Base-by-base conservation (phyloP, 352 stramenopile genomes). In the Pythium sp. region DNA sequence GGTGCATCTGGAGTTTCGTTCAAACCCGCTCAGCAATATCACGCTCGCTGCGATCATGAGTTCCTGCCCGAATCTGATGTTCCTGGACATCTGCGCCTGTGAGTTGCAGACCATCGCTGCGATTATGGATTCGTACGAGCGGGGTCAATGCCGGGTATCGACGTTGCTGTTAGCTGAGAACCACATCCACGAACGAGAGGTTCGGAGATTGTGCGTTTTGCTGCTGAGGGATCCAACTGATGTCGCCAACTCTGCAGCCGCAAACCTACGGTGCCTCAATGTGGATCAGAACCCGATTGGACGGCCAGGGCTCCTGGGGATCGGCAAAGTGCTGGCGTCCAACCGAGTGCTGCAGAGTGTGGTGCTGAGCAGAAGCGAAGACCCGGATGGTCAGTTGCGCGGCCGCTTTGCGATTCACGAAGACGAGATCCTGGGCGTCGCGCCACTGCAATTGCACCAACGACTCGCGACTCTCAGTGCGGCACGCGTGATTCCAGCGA, bases 151-250 rank as follows among this genome's bases (percentile, higher is more conserved):
- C 38, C 53, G 38, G 5, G 60, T 89, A 4, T 34, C 68, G 38
- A 71, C 67, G 11, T 68, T 89, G 3, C 74, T 86, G 30, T 56
- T 80, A 18, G 59, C 70, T 1, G 68, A 84, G 9, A 89, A 89
- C 57, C 41, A 73, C 15, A 69, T 89, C 26, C 65, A 53, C 32
- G 41, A 62, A 22, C 55, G 12, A 30, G 81, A 80, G 15, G 61
- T 82, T 15, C 41, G 71, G 41, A 53, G 66, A 1, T 65, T 86
- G 1, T 75, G 75, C 46, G 64, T 54, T 0, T 11, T 84, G 5
- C 56, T 89, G 11, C 34, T 43, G 11, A 43, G 64, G 18, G 65
- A 71, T 46, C 22, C 30, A 11, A 5, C 28, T 1, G 70, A 61
- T 58, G 64, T 43, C 1, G 14, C 38, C 14, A 64, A 64, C 6